phyloP scores from a whole-genome alignment of 2,329 filamentous ascomycete genomes.

The Balansia obtecta region DNA sequence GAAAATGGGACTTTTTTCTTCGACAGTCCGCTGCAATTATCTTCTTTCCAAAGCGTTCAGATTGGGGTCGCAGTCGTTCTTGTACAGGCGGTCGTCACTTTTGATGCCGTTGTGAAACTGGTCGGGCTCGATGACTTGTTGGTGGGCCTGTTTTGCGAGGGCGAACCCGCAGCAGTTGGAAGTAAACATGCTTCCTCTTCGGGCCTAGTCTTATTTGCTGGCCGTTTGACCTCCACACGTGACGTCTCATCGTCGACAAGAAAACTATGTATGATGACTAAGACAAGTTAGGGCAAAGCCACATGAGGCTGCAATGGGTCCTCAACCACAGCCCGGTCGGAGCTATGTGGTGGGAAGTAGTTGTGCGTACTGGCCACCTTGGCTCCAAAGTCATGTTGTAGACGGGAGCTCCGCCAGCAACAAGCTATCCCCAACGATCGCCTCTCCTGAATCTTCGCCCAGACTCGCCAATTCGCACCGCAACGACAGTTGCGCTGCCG shows the following conservation, averaged over 20 bases:
- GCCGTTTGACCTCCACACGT: neutral
- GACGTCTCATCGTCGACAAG: slow-evolving; percentile 1
- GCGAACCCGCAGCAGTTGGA: slow-evolving; percentile 1
- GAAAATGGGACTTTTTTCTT: neutral
- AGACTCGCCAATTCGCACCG: slow-evolving; percentile 7
- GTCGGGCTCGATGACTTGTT: neutral
- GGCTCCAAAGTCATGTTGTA: slow-evolving; percentile 15
- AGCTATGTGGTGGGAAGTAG: neutral
- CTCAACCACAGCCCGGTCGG: neutral
- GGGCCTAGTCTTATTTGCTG: slow-evolving; percentile 9
- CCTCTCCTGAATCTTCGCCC: neutral
- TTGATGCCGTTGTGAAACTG: neutral
- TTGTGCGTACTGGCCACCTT: slow-evolving; percentile 17
- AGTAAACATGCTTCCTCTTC: slow-evolving; percentile 21
- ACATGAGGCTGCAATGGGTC: neutral
- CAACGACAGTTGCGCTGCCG: slow-evolving; percentile 5
- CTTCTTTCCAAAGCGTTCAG: neutral
- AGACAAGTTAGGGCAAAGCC: neutral
- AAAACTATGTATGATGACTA: neutral
- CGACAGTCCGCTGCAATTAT: neutral
- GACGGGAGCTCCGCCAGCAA: slow-evolving; percentile 10
- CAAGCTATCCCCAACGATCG: neutral
- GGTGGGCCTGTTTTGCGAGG: slow-evolving; percentile 15
- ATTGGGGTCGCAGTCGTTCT: neutral
- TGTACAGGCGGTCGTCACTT: neutral